Base-by-base conservation (phyloP, 768 basidiomycete species). In the Exidia glandulosa region DNA sequence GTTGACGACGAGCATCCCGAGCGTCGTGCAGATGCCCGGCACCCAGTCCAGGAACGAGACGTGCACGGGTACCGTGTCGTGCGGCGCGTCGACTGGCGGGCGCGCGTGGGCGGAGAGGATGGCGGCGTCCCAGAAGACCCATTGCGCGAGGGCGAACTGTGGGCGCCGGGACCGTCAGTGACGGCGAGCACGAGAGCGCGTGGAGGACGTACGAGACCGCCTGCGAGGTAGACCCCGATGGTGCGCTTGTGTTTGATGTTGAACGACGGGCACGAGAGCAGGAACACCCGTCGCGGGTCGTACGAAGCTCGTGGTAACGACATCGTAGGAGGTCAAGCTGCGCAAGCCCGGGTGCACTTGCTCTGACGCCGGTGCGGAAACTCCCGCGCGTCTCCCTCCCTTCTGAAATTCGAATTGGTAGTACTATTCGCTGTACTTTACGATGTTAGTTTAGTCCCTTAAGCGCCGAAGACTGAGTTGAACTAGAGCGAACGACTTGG, bases 21-120 rank as follows among this genome's bases (percentile, higher is more conserved):
- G 74, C 32, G 96, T 81, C 5, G 91, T 92, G 73, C 87, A 93
- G 65, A 98, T 83, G 27, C 94, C 95, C 0, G 95, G 93, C n/a
- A 96, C 77, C 96, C 96, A 99, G 77, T 98, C 96, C 59, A 92
- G 85, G 70, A 97, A 96, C 13, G 81, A 76, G 70, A 99, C 90
- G 67, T 92, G 92, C 13, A 88, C 83, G 9, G 86, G 86, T 1
- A 83, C 76, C 0, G 84, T 81, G 57, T 84, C 77, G 65, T 86
- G 79, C 2, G 87, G 87, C 3, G 85, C 79, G 37, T 82, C 86
- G 63, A 81, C 81, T 2, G 90, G 88, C 1, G 89, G 74, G 58
- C 81, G 83, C 0, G 92, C 90, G 66, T 95, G 90, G 2, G 88
- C 84, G 10, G 94, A 96, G 41, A 93, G 79, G 58, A 97, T 85